Evolutionary conservation across 2,329 filamentous ascomycete genomes (phyloP), one percentile per base, ranked within the genome.

Genomic region (Xylaria sp.): DNA sequence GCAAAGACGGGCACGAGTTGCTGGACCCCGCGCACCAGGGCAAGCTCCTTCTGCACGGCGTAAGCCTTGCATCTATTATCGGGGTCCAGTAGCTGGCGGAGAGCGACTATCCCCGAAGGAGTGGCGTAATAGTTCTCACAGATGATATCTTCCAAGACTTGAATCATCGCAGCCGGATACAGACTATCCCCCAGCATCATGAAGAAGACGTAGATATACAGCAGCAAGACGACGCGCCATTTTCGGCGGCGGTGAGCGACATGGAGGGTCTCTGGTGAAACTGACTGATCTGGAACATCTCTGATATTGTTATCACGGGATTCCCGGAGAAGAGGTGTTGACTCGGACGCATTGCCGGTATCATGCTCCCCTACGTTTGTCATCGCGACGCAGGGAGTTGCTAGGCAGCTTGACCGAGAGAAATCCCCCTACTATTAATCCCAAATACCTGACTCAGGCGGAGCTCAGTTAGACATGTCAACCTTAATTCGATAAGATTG

Each of bases 241-340:
- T 81, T 77, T 0, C 20, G 49, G 47, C 22, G 49, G 0, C 25
- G 36, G 22, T 59, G 17, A 45, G 20, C 25, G 17, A 20, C 2
- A 15, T 47, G 42, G 4, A 2, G 57, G 22, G 33, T 15, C 7
- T 55, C 27, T 39, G n/a, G 27, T 25, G 51, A 27, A 25, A 15
- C 11, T 39, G 51, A 27, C n/a, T 55, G n/a, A 15, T 39, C 33
- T 27, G 51, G 13, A 20, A 39, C 33, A 27, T 27, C 36, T 27
- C 51, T 29, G 22, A 9, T 20, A 20, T 22, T 44, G 6, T 22
- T 10, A 7, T 20, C 42, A 38, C 3, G 36, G n/a, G 2, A 17
- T 44, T 6, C 44, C 13, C 22, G 45, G 22, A 60, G 57, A 17
- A 60, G 57, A 31, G 57, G 45, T 20, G 57, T 39, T 9, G 45